Evolutionary conservation across 73 alveolate genomes (phyloP), one percentile per base, ranked within the genome.

Genomic region (Symbiodinium natans): DNA sequence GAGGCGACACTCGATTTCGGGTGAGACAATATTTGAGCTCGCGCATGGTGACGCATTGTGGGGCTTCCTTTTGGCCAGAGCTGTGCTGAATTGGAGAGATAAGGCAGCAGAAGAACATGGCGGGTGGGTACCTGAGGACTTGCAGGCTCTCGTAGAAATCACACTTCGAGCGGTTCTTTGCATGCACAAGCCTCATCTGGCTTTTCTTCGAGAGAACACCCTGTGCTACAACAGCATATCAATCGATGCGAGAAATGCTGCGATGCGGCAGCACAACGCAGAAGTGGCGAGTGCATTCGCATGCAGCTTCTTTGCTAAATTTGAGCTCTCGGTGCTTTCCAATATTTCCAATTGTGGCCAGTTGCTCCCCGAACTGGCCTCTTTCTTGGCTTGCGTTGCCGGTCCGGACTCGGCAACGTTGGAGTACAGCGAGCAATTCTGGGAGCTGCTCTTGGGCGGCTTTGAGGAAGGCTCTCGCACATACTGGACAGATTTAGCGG

Each of bases 261-360:
- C 25, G 77, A 15, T 63, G 36, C 77, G 77, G 15, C 77, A 63
- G 77, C 77, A 63, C 31, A 31, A 34, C 10, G 34, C 34, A 11
- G 77, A 63, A 27, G 77, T 63, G 77, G 77, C 77, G 15, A 63
- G 77, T 63, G 77, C 77, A 31, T 63, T 63, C 25, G 77, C 77
- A 34, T 34, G 25, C 77, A 63, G 77, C 13, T 1, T 8, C 77
- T 63, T 19, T 2, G 77, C 17, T 31, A 15, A 0, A 0, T 25
- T 63, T 27, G 36, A 21, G 77, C 77, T 63, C 9, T n/a, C n/a
- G n/a, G n/a, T n/a, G n/a, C n/a, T n/a, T n/a, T n/a, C n/a, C n/a
- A n/a, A n/a, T n/a, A n/a, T n/a, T n/a, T 63, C 77, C 77, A 63
- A 63, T 0, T 63, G 77, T 27, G 38, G 38, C 25, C 10, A 27